Evolutionary conservation across 306 rosid species (phyloP).

Genomic region (Quercus mongolica): DNA sequence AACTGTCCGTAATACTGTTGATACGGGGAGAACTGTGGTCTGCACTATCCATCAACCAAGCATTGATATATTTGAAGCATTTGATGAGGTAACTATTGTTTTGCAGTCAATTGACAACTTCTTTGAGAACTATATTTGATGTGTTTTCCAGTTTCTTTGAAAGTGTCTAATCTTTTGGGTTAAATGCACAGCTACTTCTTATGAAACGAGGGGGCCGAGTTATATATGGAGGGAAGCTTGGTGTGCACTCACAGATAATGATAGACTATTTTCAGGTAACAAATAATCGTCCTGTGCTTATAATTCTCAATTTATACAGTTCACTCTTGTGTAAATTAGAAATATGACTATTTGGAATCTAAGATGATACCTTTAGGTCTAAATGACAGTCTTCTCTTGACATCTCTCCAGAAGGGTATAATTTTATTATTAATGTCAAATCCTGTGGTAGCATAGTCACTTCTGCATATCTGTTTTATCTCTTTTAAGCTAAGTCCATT

Average conservation of each 20-base stretch:
- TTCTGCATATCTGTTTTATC: too few relatives aligned
- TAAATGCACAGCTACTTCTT: slow-evolving; percentile 67
- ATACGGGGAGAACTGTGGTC: slow-evolving; percentile 91
- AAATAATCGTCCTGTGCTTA: neutral
- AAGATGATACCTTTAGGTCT: neutral
- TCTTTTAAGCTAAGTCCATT: too few relatives aligned
- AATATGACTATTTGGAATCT: neutral
- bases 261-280: slow-evolving; percentile 75
- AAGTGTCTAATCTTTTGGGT: slow-evolving; percentile 16
- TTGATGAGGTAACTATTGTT: slow-evolving; percentile 61
- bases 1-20: slow-evolving; percentile 87
- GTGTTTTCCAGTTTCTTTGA: slow-evolving; percentile 8
- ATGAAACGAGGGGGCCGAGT: slow-evolving; percentile 90
- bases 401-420: too few relatives aligned
- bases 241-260: slow-evolving; percentile 68
- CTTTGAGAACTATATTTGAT: slow-evolving; percentile 13
- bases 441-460: too few relatives aligned
- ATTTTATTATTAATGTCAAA: too few relatives aligned
- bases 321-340: neutral
- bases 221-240: slow-evolving; percentile 85
- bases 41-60: slow-evolving; percentile 96
- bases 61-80: slow-evolving; percentile 88
- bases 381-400: too few relatives aligned
- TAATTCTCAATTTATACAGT: neutral
- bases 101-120: neutral